These are phyloP conservation scores for Hepatocystis sp. DNA, from an alignment of 169 alveolate species.

Conservation along the genomic window DNA sequence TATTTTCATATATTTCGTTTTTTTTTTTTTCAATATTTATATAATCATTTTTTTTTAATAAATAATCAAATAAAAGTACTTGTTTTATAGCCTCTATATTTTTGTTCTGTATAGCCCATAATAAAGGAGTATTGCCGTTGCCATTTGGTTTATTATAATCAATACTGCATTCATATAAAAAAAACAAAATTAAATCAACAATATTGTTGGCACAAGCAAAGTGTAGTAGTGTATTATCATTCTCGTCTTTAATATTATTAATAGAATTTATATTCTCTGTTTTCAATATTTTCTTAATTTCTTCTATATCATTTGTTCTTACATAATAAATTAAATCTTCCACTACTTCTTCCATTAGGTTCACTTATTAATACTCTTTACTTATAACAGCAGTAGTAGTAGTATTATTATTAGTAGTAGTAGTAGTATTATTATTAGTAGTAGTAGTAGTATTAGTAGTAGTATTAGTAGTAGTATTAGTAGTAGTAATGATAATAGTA, in stretches of 20 bases:
- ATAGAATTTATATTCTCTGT: conserved; percentile 41
- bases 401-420: no score
- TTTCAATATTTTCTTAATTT: conserved; percentile 33
- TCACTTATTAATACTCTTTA: no score
- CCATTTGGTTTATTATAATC: conserved; percentile 76
- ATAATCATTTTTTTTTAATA: conserved; percentile 73
- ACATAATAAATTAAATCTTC: conserved; percentile 65
- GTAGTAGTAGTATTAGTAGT: no score
- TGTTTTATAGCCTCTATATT: conserved; percentile 77
- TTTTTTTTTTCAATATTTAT: conserved; percentile 22
- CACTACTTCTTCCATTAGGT: conserved; percentile 1
- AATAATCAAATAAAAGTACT: conserved; percentile 78
- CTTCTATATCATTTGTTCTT: conserved; percentile 48
- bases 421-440: no score
- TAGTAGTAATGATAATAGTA: no score
- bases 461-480: no score
- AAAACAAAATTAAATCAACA: conserved; percentile 77
- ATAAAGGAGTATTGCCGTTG: conserved; percentile 84
- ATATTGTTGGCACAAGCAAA: conserved; percentile 83
- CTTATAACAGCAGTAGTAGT: no score
- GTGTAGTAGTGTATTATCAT: conserved; percentile 81
- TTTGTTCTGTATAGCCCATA: conserved; percentile 86
- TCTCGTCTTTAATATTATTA: conserved; percentile 66
- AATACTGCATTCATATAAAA: conserved; percentile 78
- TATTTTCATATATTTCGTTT: conserved; percentile 41